Evolutionary conservation across 2,329 filamentous ascomycete species (phyloP).

Genomic region (Fusarium odoratissimum): DNA sequence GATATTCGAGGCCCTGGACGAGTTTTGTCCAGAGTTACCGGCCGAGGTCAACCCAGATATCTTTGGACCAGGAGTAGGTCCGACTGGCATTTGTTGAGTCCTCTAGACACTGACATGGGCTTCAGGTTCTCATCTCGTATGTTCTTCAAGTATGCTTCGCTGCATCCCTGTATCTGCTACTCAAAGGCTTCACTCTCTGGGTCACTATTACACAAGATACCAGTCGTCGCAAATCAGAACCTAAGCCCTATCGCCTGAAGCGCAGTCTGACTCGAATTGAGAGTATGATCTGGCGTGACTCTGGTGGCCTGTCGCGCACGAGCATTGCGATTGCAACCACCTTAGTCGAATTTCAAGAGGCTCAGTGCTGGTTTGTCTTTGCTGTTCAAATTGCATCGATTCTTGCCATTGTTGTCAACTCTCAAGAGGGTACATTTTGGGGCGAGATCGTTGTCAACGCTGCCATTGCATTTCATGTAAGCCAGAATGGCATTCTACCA

Average conservation of each 20-base stretch:
- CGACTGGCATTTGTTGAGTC: neutral
- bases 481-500: constrained; percentile 52
- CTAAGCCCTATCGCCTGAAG: constrained; percentile 42
- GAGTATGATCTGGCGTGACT: constrained; percentile 53
- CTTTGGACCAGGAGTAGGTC: constrained; percentile 53
- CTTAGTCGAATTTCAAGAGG: constrained; percentile 55
- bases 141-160: constrained; percentile 53
- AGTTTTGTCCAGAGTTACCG: constrained; percentile 51
- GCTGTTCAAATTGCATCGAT: constrained; percentile 55
- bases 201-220: constrained; percentile 49
- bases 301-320: constrained; percentile 51
- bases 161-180: constrained; percentile 48
- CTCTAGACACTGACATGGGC: constrained; percentile 11
- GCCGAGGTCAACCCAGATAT: constrained; percentile 55
- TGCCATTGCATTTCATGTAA: constrained; percentile 53
- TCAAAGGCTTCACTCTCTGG: constrained; percentile 52
- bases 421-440: constrained; percentile 55
- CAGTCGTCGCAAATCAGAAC: constrained; percentile 29
- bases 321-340: constrained; percentile 55
- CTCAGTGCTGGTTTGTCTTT: constrained; percentile 55
- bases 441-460: constrained; percentile 54
- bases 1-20: constrained; percentile 50
- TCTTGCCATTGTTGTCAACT: constrained; percentile 55
- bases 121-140: constrained; percentile 54
- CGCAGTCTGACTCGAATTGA: constrained; percentile 51